Evolutionary conservation across 306 rosid species (phyloP).

Genomic region (Canavalia ensiformis): DNA sequence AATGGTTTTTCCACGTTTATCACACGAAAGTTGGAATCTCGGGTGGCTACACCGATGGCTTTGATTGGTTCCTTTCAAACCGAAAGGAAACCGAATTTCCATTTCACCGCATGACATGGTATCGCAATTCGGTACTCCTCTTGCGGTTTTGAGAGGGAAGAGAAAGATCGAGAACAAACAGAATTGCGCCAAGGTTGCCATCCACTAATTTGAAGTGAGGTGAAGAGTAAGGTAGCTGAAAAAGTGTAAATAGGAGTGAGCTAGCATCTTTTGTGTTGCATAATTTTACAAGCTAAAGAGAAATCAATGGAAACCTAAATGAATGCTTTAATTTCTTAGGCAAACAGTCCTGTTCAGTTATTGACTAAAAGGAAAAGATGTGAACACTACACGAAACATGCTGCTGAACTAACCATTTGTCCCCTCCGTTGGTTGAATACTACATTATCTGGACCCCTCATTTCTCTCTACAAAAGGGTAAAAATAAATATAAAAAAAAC

Average conservation of each 20-base stretch:
- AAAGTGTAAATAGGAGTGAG: neutral
- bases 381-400: neutral
- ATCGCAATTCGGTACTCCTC: neutral
- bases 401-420: neutral
- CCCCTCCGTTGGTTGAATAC: neutral
- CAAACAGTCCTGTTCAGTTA: neutral
- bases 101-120: neutral
- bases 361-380: neutral
- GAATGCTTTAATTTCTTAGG: neutral
- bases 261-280: neutral
- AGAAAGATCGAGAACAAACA: neutral
- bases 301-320: neutral
- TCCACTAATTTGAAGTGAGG: neutral
- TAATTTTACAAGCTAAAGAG: neutral
- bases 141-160: neutral
- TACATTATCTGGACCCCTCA: neutral
- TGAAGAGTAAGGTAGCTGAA: too few relatives aligned
- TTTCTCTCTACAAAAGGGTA: too few relatives aligned
- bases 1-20: neutral
- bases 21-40: conserved; percentile 41
- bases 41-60: neutral
- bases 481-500: too few relatives aligned
- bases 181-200: neutral
- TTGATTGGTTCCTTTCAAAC: neutral
- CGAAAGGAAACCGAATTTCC: conserved; percentile 49